Base-by-base conservation (phyloP, 2,329 filamentous ascomycete genomes). In the Kalmusia sp. region DNA sequence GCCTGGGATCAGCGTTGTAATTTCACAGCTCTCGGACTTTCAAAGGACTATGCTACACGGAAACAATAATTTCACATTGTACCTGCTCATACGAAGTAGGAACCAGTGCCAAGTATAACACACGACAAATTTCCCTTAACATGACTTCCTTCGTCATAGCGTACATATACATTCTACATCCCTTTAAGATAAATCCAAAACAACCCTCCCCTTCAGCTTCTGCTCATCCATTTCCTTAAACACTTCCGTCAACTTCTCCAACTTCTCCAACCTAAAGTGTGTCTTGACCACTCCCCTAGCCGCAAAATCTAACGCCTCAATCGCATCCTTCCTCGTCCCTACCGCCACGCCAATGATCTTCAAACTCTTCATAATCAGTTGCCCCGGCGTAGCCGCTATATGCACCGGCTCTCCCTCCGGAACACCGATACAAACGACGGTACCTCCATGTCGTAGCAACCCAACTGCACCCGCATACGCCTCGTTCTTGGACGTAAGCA, bases 401-500 rank as follows among this genome's bases (percentile, higher is more conserved):
- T 78, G 72, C 51, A 78, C 69, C n/a, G 75, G 65, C 5, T 79
- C 76, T 30, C 78, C 77, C 63, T 81, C 79, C 0, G 79, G 79
- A 24, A 80, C 65, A 25, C 79, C 79, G 7, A 82, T 78, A 37
- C 74, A 77, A 0, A 80, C 79, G 0, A 80, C 65, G 0, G 74
- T 71, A 3, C 79, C 79, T 22, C 77, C 76, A 45, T 80, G 79
- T 4, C 76, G 69, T 17, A 81, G 68, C 43, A 81, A 55, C 4
- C 73, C 69, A 53, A 77, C 63, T 1, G 69, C 70, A 15, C 64
- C 63, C 1, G 69, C 77, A 56, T 82, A 82, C 6, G 79, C 79
- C 6, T 58, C 74, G 56, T 82, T 81, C 31, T 76, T 76, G 1
- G 78, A 77, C 0, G 79, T 80, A 27, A 80, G 69, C 0, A 88